Evolutionary conservation across 2,329 filamentous ascomycete species (phyloP).

Genomic region (Plenodomus lindquistii): DNA sequence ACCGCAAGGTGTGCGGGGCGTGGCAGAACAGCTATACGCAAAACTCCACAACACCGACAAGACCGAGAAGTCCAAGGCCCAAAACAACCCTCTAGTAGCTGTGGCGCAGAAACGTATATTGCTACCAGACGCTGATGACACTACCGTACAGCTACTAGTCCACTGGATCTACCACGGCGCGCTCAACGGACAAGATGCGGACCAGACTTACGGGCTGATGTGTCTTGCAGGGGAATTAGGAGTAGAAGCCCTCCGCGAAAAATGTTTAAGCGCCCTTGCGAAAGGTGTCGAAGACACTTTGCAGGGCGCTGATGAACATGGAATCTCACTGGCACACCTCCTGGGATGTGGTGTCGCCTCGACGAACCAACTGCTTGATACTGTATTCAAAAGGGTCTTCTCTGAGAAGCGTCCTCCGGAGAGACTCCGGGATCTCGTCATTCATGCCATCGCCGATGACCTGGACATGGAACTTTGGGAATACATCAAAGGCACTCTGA

Average conservation of each 20-base stretch:
- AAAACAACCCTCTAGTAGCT: slow-evolving; percentile 8
- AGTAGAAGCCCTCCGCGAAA: slow-evolving; percentile 11
- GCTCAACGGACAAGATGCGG: slow-evolving; percentile 4
- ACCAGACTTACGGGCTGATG: slow-evolving; percentile 20
- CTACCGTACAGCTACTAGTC: slow-evolving; percentile 14
- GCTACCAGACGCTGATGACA: slow-evolving; percentile 6
- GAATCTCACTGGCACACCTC: slow-evolving; percentile 7
- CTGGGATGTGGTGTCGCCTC: background rate
- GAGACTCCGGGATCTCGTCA: slow-evolving; percentile 15
- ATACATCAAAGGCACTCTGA: slow-evolving; percentile 4
- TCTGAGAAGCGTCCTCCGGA: slow-evolving; percentile 9
- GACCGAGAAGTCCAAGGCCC: slow-evolving; percentile 8
- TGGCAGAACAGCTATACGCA: slow-evolving; percentile 5
- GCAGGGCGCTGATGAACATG: background rate
- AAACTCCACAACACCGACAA: slow-evolving; percentile 9
- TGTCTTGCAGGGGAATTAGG: slow-evolving; percentile 17
- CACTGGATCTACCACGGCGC: slow-evolving; percentile 21
- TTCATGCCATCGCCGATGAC: slow-evolving; percentile 13
- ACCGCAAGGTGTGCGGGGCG: slow-evolving; percentile 5
- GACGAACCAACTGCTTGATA: slow-evolving; percentile 5
- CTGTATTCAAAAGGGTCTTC: slow-evolving; percentile 25
- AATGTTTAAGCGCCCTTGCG: slow-evolving; percentile 17
- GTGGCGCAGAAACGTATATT: slow-evolving; percentile 23
- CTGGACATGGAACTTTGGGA: slow-evolving; percentile 15
- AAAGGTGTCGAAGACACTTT: slow-evolving; percentile 7